phyloP scores from a whole-genome alignment of 106 monocot genomes.

The Triglochin maritima region DNA sequence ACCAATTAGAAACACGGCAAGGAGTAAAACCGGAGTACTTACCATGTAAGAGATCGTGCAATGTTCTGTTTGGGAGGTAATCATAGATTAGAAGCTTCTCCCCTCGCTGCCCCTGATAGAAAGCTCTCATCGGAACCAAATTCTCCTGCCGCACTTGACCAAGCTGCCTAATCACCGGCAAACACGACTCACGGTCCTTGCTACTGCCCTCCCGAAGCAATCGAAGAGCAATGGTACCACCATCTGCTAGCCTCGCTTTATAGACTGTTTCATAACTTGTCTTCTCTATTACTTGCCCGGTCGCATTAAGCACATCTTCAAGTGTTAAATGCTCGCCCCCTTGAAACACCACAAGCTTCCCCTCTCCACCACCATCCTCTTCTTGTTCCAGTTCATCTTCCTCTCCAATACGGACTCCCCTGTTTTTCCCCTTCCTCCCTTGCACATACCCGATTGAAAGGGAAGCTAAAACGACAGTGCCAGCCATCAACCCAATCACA shows the following conservation, averaged over 20 bases:
- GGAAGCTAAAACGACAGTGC: constrained; percentile 53
- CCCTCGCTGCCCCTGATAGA: constrained; percentile 81
- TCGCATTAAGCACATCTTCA: constrained; percentile 81
- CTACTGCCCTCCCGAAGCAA: constrained; percentile 73
- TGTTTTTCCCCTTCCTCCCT: constrained; percentile 36
- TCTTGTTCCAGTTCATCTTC: constrained; percentile 32
- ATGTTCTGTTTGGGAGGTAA: constrained; percentile 50
- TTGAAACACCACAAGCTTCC: constrained; percentile 65
- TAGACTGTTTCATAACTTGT: constrained; percentile 81
- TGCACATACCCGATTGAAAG: constrained; percentile 54
- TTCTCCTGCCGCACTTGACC: constrained; percentile 76
- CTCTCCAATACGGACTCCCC: constrained; percentile 12
- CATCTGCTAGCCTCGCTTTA: constrained; percentile 87
- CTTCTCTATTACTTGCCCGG: constrained; percentile 92
- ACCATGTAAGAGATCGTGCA: constrained; percentile 75
- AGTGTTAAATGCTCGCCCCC: constrained; percentile 84
- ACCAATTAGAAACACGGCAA: background rate
- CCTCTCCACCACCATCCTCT: constrained; percentile 31
- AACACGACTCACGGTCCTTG: constrained; percentile 39
- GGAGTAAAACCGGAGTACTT: background rate
- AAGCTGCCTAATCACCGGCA: constrained; percentile 49
- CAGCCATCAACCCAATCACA: constrained; percentile 75
- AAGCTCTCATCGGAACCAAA: constrained; percentile 60
- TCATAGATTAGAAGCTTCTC: constrained; percentile 97
- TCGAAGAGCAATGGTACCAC: constrained; percentile 58